Base-by-base conservation (phyloP, 2,329 filamentous ascomycete genomes). In the Albifimbria verrucaria region DNA sequence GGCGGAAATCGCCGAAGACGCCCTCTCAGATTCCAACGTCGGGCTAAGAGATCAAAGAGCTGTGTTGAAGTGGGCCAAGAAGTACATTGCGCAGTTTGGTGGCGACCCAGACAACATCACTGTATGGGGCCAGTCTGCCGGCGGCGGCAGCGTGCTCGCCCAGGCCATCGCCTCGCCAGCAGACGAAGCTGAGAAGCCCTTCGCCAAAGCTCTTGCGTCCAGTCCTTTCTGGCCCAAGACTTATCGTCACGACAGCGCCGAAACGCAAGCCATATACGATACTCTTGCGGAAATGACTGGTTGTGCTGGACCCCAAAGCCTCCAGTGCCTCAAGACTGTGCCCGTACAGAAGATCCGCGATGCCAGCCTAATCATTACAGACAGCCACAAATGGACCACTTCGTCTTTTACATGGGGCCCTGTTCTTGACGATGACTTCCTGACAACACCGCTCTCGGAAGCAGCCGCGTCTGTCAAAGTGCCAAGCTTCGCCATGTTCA, bases 161-260 rank as follows among this genome's bases (percentile, higher is more conserved):
- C 46, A 48, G 46, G 25, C 21, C 15, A 48, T 48, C 21, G 46
- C 46, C 10, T n/a, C 17, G 15, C 32, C 32, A 4, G 32, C 32
- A 12, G 6, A 15, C 12, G 32, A 39, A 11, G 25, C 20, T 6
- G 15, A 4, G 9, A 21, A 21, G 17, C 23, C 26, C 4, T 48
- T 48, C 46, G 22, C 18, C 17, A 48, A 36, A 17, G 46, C 46
- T 11, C 23, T 48, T 11, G 46, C 46, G 3, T 32, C 23, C 17
- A 48, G 46, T 20, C 46, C 46, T 15, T 48, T 48, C 46, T 48
- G 46, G 46, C 24, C 46, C 15, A 48, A 48, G 25, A 36, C 46
- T 7, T 48, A 48, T 20, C 25, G 25, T 17, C 26, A 48, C 25
- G 46, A 48, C 25, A 28, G 46, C 7, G 9, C 46, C 3, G 46